Conservation (phyloP, 1,139 yeast genomes). For the Pneumocystis carinii region DNA sequence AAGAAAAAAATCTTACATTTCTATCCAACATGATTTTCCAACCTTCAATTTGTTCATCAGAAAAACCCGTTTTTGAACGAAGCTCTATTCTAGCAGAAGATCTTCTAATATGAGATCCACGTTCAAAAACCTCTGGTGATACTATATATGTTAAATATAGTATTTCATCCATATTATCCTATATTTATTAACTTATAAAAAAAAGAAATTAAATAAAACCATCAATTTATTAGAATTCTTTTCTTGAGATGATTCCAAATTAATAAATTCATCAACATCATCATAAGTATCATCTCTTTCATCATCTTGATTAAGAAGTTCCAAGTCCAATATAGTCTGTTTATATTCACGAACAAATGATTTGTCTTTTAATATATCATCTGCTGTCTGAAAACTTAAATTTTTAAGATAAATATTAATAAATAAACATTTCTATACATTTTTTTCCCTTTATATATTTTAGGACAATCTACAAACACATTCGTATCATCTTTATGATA, state of each 20-base stretch:
- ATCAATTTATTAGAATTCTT: constrained; percentile 16
- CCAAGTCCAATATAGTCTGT: constrained; percentile 2
- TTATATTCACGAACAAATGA: constrained; percentile 1
- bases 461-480: background rate
- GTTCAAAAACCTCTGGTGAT: constrained; percentile 38
- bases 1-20: constrained; percentile 33
- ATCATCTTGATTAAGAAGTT: constrained; percentile 32
- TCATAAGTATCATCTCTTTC: constrained; percentile 78
- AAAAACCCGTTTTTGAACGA: constrained; percentile 41
- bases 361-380: constrained; percentile 3
- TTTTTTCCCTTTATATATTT: background rate
- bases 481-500: background rate
- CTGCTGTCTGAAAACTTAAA: background rate
- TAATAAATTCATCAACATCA: constrained; percentile 39
- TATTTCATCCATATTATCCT: constrained; percentile 33
- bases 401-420: background rate
- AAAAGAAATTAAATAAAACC: constrained; percentile 12
- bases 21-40: constrained; percentile 69
- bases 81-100: constrained; percentile 38
- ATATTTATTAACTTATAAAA: no score
- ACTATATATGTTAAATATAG: constrained; percentile 45
- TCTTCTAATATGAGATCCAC: constrained; percentile 32
- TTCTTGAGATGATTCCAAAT: constrained; percentile 18
- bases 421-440: background rate
- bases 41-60: constrained; percentile 85